These are phyloP conservation scores for Rauvolfia tetraphylla DNA, from an alignment of 257 asterid genomes.

Conservation along the genomic window DNA sequence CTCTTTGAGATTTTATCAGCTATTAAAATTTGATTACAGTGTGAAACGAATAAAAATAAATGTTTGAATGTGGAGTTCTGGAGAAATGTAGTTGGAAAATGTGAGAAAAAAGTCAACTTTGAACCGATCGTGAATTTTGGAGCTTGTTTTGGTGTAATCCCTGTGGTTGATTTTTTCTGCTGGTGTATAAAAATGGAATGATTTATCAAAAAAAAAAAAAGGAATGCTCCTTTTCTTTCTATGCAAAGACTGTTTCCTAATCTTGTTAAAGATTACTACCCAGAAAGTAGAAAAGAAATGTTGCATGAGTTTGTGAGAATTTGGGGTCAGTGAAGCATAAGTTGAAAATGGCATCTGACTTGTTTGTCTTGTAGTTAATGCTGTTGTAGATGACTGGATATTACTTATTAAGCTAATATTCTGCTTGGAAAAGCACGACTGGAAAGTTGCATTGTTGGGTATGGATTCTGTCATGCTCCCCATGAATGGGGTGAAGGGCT, in stretches of 20 bases:
- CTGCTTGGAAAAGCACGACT: not conserved
- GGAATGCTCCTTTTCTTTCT: not conserved
- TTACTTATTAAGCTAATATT: not conserved
- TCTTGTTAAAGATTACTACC: not conserved
- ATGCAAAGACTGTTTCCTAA: not conserved
- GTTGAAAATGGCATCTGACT: not conserved
- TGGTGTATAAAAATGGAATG: not conserved
- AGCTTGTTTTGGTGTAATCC: not conserved
- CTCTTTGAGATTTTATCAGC: not conserved
- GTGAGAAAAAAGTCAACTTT: not conserved
- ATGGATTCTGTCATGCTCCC: not conserved
- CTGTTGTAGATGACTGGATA: not conserved
- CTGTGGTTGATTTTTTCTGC: not conserved
- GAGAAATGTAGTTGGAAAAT: not conserved
- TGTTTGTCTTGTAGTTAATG: not conserved
- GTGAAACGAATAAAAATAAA: not conserved
- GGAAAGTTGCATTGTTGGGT: not conserved
- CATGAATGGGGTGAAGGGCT: not conserved
- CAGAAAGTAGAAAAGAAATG: not conserved
- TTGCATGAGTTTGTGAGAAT: not conserved
- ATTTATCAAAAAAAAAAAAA: no score
- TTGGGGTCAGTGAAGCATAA: not conserved
- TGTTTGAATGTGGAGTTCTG: not conserved
- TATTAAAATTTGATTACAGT: not conserved
- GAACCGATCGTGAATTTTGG: not conserved